Base-by-base conservation (phyloP, 257 asterid genomes). In the Fraxinus excelsior region DNA sequence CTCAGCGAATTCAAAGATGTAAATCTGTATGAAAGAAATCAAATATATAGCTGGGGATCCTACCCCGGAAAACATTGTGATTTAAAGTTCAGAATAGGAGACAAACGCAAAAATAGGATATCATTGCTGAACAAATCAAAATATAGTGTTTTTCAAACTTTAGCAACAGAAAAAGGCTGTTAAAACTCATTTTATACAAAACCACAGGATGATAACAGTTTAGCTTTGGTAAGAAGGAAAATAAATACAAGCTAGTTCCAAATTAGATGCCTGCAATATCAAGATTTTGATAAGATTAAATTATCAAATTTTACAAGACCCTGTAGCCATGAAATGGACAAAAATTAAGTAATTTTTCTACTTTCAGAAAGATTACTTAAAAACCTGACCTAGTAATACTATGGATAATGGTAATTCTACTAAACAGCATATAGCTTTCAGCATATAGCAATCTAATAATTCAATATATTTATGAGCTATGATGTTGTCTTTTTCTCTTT, bases 1-100 rank as follows among this genome's bases (percentile, higher is more conserved):
- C 56, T 35, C 23, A 7, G 12, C 28, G 64, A 67, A 21, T 62
- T 78, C 70, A 78, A 78, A 78, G 58, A 84, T 79, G 65, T 70
- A 42, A 70, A 35, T 19, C 58, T n/a, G 44, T 65, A 64, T 62
- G 23, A 23, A 70, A 8, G 51, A 71, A 67, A 42, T 23, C 44
- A 80, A 42, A 72, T 62, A 72, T 46, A 34, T 34, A 29, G 25
- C 34, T 18, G 44, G 56, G 58, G 25, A 72, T 44, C 68, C 67
- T 38, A 83, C 26, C 7, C 1, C 21, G 23, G 71, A 21, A 31
- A n/a, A 38, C 34, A 70, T 67, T 49, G 75, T 34, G 4, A 44
- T 44, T 44, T 13, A 19, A 51, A 19, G 25, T 19, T 51, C 62
- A 51, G 9, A 51, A 19, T 19, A 0, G 62, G 62, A 51, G 11